phyloP scores from a whole-genome alignment of 805 yeast genomes.

The Yarrowia osloensis region DNA sequence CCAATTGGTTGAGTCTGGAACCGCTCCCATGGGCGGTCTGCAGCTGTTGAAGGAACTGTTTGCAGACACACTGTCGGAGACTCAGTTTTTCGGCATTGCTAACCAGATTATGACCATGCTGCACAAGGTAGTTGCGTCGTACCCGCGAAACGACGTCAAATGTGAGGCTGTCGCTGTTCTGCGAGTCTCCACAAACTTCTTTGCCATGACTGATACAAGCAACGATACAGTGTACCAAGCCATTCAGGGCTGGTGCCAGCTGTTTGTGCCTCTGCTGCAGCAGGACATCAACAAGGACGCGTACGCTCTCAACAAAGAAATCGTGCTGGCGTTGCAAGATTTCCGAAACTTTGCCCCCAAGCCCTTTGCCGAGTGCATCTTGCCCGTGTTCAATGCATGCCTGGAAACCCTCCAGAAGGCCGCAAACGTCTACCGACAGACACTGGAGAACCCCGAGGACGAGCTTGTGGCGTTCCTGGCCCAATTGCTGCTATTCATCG shows the following conservation, averaged over 20 bases:
- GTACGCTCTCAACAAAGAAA: conserved; percentile 1
- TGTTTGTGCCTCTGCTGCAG: conserved; percentile 11
- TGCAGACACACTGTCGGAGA: conserved; percentile 83
- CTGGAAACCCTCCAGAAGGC: conserved; percentile 6
- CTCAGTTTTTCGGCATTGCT: conserved; percentile 78
- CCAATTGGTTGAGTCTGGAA: conserved; percentile 37
- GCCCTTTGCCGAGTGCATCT: conserved; percentile 6
- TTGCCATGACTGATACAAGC: conserved; percentile 35
- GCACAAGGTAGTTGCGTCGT: conserved; percentile 3
- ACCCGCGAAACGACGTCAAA: conserved; percentile 27
- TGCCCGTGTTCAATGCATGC: conserved; percentile 6
- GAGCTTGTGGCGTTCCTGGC: conserved; percentile 35
- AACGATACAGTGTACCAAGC: conserved; percentile 1
- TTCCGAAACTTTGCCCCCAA: conserved; percentile 22
- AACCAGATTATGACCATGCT: conserved; percentile 33
- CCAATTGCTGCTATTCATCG: conserved; percentile 33
- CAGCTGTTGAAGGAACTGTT: conserved; percentile 61
- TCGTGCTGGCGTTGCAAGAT: conserved; percentile 13
- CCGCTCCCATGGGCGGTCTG: conserved; percentile 49
- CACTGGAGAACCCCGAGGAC: conserved; percentile 19
- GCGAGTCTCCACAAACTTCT: conserved; percentile 41
- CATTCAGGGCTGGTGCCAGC: conserved; percentile 30
- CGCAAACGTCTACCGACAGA: not conserved
- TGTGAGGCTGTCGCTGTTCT: conserved; percentile 42
- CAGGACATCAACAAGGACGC: not conserved